phyloP scores from a whole-genome alignment of 768 basidiomycete genomes.

The Gymnopilus junonius region DNA sequence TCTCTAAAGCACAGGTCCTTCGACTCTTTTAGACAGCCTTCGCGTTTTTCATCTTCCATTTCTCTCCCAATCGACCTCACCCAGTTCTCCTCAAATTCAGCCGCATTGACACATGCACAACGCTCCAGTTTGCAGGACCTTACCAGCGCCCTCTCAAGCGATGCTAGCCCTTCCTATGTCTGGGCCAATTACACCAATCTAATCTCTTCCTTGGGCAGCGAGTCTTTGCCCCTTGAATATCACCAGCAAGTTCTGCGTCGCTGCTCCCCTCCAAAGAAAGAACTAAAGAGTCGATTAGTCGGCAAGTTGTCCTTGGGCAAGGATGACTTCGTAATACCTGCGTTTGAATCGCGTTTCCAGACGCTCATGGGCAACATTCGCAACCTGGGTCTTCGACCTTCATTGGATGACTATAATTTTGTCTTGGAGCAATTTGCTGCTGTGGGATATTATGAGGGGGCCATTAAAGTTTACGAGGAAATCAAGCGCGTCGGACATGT shows the following conservation, averaged over 20 bases:
- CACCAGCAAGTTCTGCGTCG: slow-evolving; percentile 74
- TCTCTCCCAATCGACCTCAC: not conserved
- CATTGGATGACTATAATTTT: slow-evolving; percentile 75
- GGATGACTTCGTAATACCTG: slow-evolving; percentile 44
- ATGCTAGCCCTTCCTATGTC: slow-evolving; percentile 51
- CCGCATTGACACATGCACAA: slow-evolving; percentile 7
- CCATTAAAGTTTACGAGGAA: slow-evolving; percentile 64
- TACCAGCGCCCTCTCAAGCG: slow-evolving; percentile 32
- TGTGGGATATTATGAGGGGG: slow-evolving; percentile 69
- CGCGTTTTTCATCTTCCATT: slow-evolving; percentile 3
- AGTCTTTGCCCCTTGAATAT: slow-evolving; percentile 60
- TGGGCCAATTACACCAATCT: slow-evolving; percentile 71
- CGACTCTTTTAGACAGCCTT: not conserved
- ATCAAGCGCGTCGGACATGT: slow-evolving; percentile 46
- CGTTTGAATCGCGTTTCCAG: slow-evolving; percentile 71
- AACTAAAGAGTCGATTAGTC: slow-evolving; percentile 49
- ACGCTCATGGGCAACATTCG: slow-evolving; percentile 74
- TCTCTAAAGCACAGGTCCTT: slow-evolving; percentile 10
- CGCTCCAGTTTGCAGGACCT: slow-evolving; percentile 29
- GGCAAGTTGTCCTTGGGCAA: slow-evolving; percentile 44
- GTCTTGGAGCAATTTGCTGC: slow-evolving; percentile 77
- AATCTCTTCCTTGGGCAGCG: slow-evolving; percentile 49
- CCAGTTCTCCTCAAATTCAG: not conserved
- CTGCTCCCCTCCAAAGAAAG: slow-evolving; percentile 54
- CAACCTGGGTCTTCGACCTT: slow-evolving; percentile 46